A percentile compares a stretch with the other conserved stretches of the same genome.
These are phyloP conservation scores for Nemania sp. DNA, from an alignment of 2,329 filamentous ascomycete genomes.

Conservation along the genomic window DNA sequence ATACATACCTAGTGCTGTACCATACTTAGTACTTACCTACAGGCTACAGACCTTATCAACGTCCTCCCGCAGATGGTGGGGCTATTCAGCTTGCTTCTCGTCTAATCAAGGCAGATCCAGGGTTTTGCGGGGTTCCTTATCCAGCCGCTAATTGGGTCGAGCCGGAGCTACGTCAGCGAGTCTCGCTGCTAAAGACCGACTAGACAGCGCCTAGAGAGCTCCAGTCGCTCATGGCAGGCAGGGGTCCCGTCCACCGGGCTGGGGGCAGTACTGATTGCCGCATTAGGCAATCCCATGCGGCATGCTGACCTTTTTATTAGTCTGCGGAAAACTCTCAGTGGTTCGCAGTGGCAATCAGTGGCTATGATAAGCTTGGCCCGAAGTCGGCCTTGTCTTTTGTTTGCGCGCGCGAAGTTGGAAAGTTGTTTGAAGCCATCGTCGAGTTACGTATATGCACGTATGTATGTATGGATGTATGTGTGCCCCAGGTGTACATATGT, in stretches of 20 bases:
- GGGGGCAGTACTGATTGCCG: conserved; percentile 16
- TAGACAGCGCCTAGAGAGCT: conserved; percentile 9
- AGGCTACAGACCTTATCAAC: conserved; percentile 44
- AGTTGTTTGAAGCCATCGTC: too few relatives aligned
- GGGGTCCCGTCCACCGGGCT: conserved; percentile 1
- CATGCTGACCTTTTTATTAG: conserved; percentile 30
- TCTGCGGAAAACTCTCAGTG: conserved; percentile 21
- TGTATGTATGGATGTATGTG: too few relatives aligned
- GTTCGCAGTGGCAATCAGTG: neutral
- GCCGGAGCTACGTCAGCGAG: conserved; percentile 36
- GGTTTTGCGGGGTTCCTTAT: conserved; percentile 46
- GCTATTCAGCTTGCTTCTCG: conserved; percentile 26
- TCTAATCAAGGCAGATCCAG: conserved; percentile 16
- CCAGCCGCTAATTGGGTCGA: conserved; percentile 25
- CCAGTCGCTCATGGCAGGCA: conserved; percentile 28
- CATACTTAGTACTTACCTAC: too few relatives aligned
- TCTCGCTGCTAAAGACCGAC: conserved; percentile 9
- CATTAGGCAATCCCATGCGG: conserved; percentile 36
- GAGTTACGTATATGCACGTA: conserved; percentile 11
- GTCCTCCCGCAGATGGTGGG: conserved; percentile 40
- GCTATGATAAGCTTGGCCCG: conserved; percentile 29
- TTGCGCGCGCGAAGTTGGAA: neutral
- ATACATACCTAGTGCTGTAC: too few relatives aligned
- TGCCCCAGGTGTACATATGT: too few relatives aligned
- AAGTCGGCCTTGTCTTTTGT: conserved; percentile 26